Evolutionary conservation across 2,329 filamentous ascomycete genomes (phyloP), one percentile per base, ranked within the genome.

Genomic region (Colletotrichum acutatum): DNA sequence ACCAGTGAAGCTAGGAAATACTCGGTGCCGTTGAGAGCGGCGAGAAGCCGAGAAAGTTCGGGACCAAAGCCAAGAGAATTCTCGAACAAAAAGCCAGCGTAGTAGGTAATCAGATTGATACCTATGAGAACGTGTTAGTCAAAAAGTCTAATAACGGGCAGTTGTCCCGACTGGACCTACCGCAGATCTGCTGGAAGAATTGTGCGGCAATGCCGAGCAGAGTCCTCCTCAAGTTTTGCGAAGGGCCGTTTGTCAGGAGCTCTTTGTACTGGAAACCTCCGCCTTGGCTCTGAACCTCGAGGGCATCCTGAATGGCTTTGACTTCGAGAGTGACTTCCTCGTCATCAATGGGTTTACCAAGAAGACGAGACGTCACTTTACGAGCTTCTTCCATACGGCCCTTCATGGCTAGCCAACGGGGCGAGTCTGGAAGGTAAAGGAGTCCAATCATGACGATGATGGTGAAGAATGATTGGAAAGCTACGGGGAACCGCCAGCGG

Each of bases 191-290:
- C 49, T 79, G 78, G 66, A 79, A 78, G 68, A 79, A 78, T n/a
- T 79, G 78, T 0, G 75, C 76, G 0, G 74, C 74, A 9, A 78
- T 72, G 3, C 77, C 78, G 7, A 79, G 76, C 66, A 92, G 75
- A 86, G 92, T 90, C 42, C 91, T 86, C 8, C 90, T 87, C 82
- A 91, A 88, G 77, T 92, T 90, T 80, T 93, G 90, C 0, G 89
- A 91, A 82, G 90, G 91, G 74, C 90, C 90, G 61, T 86, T 85
- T 1, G 89, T 91, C 77, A 91, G 54, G 12, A 75, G 71, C 26
- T 71, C 74, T 37, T 49, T 65, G 61, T 22, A 79, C 46, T 63
- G 76, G 34, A 73, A 73, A 19, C 71, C 61, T 73, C 74, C 79
- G 66, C 78, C 62, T 42, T 76, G 69, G 60, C 77, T 64, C 66